A percentile compares a stretch with the other conserved stretches of the same genome.
phyloP scores from a whole-genome alignment of 305 asterid genomes.

The Solanum aculeatissimum region DNA sequence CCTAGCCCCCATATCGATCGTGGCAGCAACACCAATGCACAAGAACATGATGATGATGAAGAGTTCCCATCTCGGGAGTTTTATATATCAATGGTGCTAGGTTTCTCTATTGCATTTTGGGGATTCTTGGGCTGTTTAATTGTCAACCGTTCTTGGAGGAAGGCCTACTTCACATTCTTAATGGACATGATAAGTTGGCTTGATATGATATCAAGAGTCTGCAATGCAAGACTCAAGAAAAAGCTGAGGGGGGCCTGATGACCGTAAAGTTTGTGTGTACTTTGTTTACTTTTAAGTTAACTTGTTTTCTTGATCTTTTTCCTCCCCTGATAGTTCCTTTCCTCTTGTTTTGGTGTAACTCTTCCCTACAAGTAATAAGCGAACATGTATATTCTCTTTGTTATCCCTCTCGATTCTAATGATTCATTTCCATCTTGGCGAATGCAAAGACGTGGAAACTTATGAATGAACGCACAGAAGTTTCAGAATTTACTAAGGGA shows the following conservation, averaged over 20 bases:
- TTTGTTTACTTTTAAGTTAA: not conserved
- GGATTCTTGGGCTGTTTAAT: not conserved
- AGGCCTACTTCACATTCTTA: not conserved
- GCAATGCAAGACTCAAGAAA: not conserved
- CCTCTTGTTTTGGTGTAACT: not conserved
- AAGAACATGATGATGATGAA: not conserved
- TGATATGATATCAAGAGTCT: not conserved
- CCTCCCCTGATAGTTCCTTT: not conserved
- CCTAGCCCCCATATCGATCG: not conserved
- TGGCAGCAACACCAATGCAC: not conserved
- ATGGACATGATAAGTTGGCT: not conserved
- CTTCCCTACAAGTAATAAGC: not conserved
- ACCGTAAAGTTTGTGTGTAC: not conserved
- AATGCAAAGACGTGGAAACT: not conserved
- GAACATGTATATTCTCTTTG: not conserved
- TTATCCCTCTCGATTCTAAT: not conserved
- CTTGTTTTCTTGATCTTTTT: not conserved
- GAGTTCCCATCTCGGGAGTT: not conserved
- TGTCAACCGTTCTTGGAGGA: constrained; percentile 5
- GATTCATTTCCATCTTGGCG: not conserved
- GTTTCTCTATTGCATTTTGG: constrained; percentile 3
- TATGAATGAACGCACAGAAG: not conserved
- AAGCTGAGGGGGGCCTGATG: not conserved
- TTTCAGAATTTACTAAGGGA: not conserved
- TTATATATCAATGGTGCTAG: not conserved